Conservation (phyloP, 1,139 yeast species). For the Zygoascus hellenicus region DNA sequence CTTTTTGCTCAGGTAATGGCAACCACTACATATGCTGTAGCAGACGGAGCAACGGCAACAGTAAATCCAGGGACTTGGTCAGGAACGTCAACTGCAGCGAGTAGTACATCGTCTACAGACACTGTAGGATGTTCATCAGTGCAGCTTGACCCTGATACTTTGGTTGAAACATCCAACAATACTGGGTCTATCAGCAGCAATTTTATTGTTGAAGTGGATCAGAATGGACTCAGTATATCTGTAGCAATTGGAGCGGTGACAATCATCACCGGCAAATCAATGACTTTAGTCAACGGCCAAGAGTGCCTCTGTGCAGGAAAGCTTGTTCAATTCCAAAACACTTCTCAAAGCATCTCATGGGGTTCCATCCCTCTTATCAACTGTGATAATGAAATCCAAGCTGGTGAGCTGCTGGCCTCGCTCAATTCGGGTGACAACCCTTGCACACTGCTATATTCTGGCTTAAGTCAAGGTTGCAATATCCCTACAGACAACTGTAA, state of each 20-base stretch:
- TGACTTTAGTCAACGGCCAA: slow-evolving; percentile 18
- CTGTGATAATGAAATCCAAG: slow-evolving; percentile 27
- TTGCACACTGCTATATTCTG: slow-evolving; percentile 30
- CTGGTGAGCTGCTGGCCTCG: slow-evolving; percentile 23
- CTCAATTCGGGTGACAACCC: slow-evolving; percentile 26
- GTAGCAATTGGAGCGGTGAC: slow-evolving; percentile 26
- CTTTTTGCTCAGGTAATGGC: too few species aligned
- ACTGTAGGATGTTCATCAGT: too few species aligned
- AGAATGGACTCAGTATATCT: slow-evolving; percentile 16
- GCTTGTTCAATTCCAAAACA: slow-evolving; percentile 13
- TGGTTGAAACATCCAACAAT: slow-evolving; percentile 21
- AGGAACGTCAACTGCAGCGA: too few species aligned
- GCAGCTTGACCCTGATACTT: slow-evolving; percentile 10
- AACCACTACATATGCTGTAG: too few species aligned
- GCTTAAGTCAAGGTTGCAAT: slow-evolving; percentile 24
- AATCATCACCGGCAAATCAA: slow-evolving; percentile 21
- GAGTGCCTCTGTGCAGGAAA: slow-evolving; percentile 25
- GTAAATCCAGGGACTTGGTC: too few species aligned
- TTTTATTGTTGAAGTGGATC: slow-evolving; percentile 17
- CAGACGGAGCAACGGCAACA: too few species aligned
- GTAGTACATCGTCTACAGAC: too few species aligned
- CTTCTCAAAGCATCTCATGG: slow-evolving; percentile 17
- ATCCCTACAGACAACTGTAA: slow-evolving; percentile 20
- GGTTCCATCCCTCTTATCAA: slow-evolving; percentile 27
- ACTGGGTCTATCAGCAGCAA: slow-evolving; percentile 15